phyloP scores from a whole-genome alignment of 805 yeast genomes.

The Ogataea degrootiae region DNA sequence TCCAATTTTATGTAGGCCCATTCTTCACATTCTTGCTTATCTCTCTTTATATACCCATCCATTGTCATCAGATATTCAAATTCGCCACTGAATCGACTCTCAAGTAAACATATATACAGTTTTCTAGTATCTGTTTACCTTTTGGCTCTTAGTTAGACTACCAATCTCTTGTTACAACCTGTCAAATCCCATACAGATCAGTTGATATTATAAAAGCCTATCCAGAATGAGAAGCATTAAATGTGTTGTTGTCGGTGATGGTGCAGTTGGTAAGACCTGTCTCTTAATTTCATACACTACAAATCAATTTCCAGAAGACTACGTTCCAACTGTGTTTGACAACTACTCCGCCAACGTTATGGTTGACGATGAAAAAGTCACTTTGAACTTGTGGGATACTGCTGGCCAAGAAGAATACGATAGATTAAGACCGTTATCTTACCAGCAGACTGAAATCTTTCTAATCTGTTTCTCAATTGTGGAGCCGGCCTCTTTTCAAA shows the following conservation, averaged over 20 bases:
- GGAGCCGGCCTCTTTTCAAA: constrained; percentile 73
- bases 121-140: too few species aligned
- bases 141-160: neutral
- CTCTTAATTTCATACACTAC: constrained; percentile 84
- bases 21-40: neutral
- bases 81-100: too few species aligned
- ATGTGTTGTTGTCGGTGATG: constrained; percentile 93
- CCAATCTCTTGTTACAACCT: neutral
- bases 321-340: constrained; percentile 92
- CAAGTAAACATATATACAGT: too few species aligned
- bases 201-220: neutral
- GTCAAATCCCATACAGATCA: neutral
- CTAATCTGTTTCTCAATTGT: constrained; percentile 81
- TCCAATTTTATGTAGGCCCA: too few species aligned
- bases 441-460: constrained; percentile 89
- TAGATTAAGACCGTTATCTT: constrained; percentile 80
- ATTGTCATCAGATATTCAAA: too few species aligned
- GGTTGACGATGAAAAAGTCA: constrained; percentile 76
- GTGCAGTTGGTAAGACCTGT: constrained; percentile 94
- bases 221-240: constrained; percentile 42
- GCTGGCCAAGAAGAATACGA: constrained; percentile 95
- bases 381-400: constrained; percentile 91
- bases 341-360: constrained; percentile 84
- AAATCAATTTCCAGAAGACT: constrained; percentile 88
- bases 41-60: neutral